Evolutionary conservation across 176 grass and related monocot species (phyloP).

Genomic region (Aegilops sharonensis): DNA sequence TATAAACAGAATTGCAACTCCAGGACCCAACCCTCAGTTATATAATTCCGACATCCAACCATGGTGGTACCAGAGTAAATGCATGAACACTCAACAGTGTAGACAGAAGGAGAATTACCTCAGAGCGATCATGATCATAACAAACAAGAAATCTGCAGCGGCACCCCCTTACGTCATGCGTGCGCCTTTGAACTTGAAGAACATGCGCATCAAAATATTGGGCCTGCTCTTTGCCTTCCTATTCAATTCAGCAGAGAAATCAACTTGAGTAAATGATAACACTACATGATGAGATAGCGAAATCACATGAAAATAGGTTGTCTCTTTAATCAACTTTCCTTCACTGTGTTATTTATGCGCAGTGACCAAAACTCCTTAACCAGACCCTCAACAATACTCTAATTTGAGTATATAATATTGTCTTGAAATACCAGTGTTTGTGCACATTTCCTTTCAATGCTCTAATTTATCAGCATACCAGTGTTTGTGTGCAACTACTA

Average conservation of each 20-base stretch:
- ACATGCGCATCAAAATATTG: conserved; percentile 79
- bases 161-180: conserved; percentile 74
- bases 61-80: background rate
- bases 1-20: background rate
- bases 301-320: background rate
- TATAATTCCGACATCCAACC: background rate
- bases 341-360: background rate
- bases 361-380: background rate
- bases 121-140: conserved; percentile 76
- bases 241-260: background rate
- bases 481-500: background rate
- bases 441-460: background rate
- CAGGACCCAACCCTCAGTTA: too few relatives aligned
- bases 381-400: background rate
- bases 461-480: background rate
- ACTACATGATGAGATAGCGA: background rate
- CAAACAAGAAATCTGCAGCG: conserved; percentile 83
- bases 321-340: background rate
- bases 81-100: background rate
- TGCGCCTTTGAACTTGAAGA: conserved; percentile 80
- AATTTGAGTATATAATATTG: background rate
- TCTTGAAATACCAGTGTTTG: background rate
- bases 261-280: background rate
- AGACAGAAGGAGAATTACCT: conserved; percentile 41
- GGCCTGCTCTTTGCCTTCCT: conserved; percentile 89